Percentiles rank a stretch among this genome's conserved stretches.
phyloP scores from a whole-genome alignment of 2,329 filamentous ascomycete genomes.

The Laburnicola sp. region DNA sequence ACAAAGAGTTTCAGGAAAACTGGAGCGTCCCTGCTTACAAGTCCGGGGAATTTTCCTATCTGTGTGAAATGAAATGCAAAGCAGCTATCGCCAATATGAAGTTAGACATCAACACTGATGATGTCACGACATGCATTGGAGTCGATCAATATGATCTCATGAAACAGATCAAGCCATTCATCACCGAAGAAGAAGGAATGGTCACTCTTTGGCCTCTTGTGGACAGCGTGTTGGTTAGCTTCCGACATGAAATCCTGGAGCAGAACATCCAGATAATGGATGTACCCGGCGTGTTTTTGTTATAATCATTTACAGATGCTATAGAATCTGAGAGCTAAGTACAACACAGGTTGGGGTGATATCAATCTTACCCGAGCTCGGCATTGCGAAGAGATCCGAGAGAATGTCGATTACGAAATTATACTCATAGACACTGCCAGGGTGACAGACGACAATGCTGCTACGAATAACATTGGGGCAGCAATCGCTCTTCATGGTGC shows the following conservation, averaged over 20 bases:
- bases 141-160: too few relatives aligned
- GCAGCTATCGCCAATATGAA: constrained; percentile 20
- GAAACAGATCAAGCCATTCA: too few relatives aligned
- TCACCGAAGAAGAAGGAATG: too few relatives aligned
- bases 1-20: constrained; percentile 13
- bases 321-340: not conserved
- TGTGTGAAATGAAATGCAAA: constrained; percentile 22
- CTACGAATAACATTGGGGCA: constrained; percentile 23
- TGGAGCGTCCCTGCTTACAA: constrained; percentile 16
- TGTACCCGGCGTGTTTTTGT: constrained; percentile 26
- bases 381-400: constrained; percentile 24
- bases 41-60: constrained; percentile 17
- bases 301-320: too few relatives aligned
- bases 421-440: constrained; percentile 25
- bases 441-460: constrained; percentile 20
- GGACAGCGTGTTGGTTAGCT: too few relatives aligned
- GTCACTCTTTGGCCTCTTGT: too few relatives aligned
- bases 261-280: too few relatives aligned
- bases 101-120: too few relatives aligned
- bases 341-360: constrained; percentile 23
- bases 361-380: constrained; percentile 20
- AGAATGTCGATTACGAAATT: constrained; percentile 25
- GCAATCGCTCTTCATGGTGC: too few relatives aligned
- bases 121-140: too few relatives aligned
- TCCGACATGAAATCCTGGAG: too few relatives aligned